These are phyloP conservation scores for Fistulifera solaris DNA, from an alignment of 108 stramenopile species.

Conservation along the genomic window DNA sequence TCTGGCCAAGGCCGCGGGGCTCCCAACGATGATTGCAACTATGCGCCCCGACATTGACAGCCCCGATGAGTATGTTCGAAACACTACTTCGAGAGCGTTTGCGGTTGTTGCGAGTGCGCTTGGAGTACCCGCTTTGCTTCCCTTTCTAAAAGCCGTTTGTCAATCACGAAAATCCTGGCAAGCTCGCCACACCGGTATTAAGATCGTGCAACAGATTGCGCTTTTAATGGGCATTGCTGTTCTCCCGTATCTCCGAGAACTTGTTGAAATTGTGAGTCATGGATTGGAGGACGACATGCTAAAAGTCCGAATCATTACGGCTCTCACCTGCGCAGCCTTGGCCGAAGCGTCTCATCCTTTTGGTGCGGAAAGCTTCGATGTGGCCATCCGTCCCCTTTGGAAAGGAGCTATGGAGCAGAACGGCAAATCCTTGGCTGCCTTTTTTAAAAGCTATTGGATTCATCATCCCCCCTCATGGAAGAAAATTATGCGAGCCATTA, in stretches of 20 bases:
- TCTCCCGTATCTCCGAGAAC: constrained; percentile 90
- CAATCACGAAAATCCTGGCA: constrained; percentile 95
- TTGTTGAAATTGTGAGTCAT: constrained; percentile 94
- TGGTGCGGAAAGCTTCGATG: constrained; percentile 99
- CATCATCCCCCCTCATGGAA: constrained; percentile 98
- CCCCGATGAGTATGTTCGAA: constrained; percentile 96
- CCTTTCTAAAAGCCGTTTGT: constrained; percentile 99
- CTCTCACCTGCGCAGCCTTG: constrained; percentile 92
- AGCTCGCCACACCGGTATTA: constrained; percentile 98
- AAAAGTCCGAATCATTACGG: constrained; percentile 95
- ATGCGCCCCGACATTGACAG: constrained; percentile 99
- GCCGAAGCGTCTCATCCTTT: constrained; percentile 98
- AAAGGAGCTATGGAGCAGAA: constrained; percentile 96
- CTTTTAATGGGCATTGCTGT: constrained; percentile 97
- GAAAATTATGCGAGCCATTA: constrained; percentile 99
- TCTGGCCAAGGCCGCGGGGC: constrained; percentile 97
- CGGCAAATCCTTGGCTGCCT: constrained; percentile 96
- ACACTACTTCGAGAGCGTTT: constrained; percentile 95
- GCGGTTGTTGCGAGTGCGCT: constrained; percentile 98
- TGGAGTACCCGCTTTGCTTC: constrained; percentile 91
- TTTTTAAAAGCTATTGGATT: constrained; percentile 96
- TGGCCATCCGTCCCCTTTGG: constrained; percentile 95
- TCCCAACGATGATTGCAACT: constrained; percentile 99
- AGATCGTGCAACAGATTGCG: constrained; percentile 99
- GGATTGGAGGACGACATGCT: constrained; percentile 95